Percentiles rank a stretch among this genome's conserved stretches.
phyloP scores from a whole-genome alignment of 2,329 filamentous ascomycete genomes.

The Ophiosphaerella herpotricha region DNA sequence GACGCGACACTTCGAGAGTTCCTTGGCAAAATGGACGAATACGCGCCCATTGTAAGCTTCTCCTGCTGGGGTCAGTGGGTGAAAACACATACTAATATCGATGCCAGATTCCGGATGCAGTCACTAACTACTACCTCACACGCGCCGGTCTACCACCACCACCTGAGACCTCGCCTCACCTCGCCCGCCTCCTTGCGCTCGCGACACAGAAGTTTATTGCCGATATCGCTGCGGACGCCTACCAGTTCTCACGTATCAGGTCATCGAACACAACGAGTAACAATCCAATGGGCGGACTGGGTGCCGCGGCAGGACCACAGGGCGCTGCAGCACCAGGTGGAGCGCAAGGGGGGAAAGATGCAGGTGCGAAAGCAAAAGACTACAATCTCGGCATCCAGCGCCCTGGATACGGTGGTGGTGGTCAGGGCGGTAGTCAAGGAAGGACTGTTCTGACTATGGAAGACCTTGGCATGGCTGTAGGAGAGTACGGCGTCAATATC shows the following conservation, averaged over 20 bases:
- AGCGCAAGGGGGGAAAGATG: conserved; percentile 56
- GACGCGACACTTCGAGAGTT: conserved; percentile 93
- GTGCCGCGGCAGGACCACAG: conserved; percentile 65
- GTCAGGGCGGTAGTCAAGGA: conserved; percentile 85
- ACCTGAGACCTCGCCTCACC: conserved; percentile 84
- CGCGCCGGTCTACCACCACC: conserved; percentile 92
- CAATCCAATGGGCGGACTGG: conserved; percentile 87
- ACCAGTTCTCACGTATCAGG: conserved; percentile 95
- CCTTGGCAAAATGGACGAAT: conserved; percentile 95
- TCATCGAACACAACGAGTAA: conserved; percentile 89
- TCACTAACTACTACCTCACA: conserved; percentile 97
- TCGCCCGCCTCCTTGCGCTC: conserved; percentile 90
- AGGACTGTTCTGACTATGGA: conserved; percentile 98
- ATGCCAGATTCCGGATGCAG: conserved; percentile 89
- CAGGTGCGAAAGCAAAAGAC: conserved; percentile 50
- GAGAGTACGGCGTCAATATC: conserved; percentile 96
- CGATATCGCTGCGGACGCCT: conserved; percentile 94
- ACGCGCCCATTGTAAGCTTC: conserved; percentile 83
- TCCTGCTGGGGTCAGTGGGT: not conserved
- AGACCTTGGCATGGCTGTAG: conserved; percentile 95
- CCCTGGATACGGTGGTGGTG: conserved; percentile 72
- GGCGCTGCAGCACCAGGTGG: conserved; percentile 60
- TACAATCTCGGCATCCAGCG: conserved; percentile 55
- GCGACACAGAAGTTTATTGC: conserved; percentile 99
- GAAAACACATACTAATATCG: conserved; percentile 14